Evolutionary conservation across 202 grass and related monocot species (phyloP), one percentile per base, ranked within the genome.

Genomic region (Setaria italica): DNA sequence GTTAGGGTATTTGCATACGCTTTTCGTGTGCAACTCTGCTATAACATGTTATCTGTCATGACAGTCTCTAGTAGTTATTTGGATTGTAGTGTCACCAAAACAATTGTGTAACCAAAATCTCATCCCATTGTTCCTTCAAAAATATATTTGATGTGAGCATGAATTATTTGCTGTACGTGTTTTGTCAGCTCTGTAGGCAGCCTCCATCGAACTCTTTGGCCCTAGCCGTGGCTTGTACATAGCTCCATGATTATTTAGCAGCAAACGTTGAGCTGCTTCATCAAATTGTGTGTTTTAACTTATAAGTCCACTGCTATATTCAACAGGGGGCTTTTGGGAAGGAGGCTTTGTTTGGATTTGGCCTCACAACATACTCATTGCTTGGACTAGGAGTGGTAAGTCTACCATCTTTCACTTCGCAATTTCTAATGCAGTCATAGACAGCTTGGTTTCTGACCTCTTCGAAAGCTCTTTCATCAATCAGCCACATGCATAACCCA

Each of bases 361-460:
- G 94, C 80, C 92, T 99, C 74, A 92, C 97, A 39, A 97, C 97
- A 56, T 99, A 99, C 37, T 88, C 87, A 8, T 87, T 99, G 65
- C 97, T 99, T 91, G 97, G 97, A 80, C 85, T 99, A 51, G 97
- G 97, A 80, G 90, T 94, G 94, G 97, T 99, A 97, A 45, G 74
- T 42, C 30, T 8, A 37, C 34, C 7, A 76, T 80, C 11, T 49
- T 69, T 12, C 15, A 46, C 47, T 8, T 73, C 8, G 15, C 9
- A 65, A 54, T 70, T 81, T 72, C 15, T 72, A 21, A 71, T 39
- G 41, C 35, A 47, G 35, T 39, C 39, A 63, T 64, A 74, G 2
- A 65, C 72, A 86, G 19, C 16, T 74, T 84, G 1, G 11, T 79
- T 72, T 39, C 34, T 56, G 15, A 48, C 37, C 57, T 74, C n/a